Evolutionary conservation across 129 eudicot genomes (phyloP).

Genomic region (Glebionis coronaria): DNA sequence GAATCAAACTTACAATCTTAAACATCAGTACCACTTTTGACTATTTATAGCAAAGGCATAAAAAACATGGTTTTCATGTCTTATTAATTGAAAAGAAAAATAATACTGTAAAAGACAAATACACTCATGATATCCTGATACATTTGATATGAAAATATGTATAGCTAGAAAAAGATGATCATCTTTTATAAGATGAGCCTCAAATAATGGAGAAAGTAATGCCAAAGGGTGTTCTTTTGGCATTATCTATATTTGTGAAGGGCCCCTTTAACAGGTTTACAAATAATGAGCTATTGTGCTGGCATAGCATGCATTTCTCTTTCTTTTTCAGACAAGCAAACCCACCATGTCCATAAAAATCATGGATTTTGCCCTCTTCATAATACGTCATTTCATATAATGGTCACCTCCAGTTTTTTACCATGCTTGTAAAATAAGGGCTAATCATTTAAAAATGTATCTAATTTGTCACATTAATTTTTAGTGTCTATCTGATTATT

Average conservation of each 20-base stretch:
- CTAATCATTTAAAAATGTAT: no score
- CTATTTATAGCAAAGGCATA: background rate
- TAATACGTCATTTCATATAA: no score
- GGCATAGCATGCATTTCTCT: conserved; percentile 35
- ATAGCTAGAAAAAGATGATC: background rate
- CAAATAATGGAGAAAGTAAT: conserved; percentile 15
- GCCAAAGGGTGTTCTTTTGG: conserved; percentile 22
- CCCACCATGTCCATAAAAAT: conserved; percentile 21
- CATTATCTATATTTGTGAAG: conserved; percentile 24
- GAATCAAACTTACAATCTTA: no score
- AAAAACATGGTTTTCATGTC: background rate
- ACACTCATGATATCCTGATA: background rate
- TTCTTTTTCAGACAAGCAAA: conserved; percentile 23
- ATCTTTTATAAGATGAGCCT: conserved; percentile 11
- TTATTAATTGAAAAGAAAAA: background rate
- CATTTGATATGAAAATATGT: background rate
- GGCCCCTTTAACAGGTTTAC: conserved; percentile 8
- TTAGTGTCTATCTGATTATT: no score
- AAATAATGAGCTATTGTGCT: conserved; percentile 22
- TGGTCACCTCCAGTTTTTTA: background rate
- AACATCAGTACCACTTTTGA: no score
- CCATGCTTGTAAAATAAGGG: background rate
- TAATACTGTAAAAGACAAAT: background rate
- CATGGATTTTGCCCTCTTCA: conserved; percentile 5
- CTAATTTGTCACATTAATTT: no score